phyloP scores from a whole-genome alignment of 352 stramenopile genomes.

The Phytopythium litorale region DNA sequence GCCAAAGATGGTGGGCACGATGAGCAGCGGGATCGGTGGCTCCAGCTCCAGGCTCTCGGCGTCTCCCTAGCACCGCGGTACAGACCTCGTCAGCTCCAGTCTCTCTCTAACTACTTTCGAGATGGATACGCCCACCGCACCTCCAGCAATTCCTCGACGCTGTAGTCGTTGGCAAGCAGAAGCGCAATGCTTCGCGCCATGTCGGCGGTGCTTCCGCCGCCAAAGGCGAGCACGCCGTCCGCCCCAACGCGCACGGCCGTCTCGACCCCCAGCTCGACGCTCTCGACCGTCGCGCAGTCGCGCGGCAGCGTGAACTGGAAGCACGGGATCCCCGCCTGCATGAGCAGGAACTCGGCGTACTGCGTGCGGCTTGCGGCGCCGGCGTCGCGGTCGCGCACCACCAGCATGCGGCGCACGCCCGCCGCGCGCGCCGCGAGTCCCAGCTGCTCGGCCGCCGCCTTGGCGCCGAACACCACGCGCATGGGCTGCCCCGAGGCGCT shows the following conservation, averaged over 20 bases:
- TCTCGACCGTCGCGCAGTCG: constrained; percentile 58
- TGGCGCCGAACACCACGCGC: constrained; percentile 47
- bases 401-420: constrained; percentile 64
- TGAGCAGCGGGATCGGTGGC: constrained; percentile 32
- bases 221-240: constrained; percentile 66
- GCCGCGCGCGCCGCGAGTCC: constrained; percentile 27
- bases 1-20: constrained; percentile 60
- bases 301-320: constrained; percentile 73
- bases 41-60: constrained; percentile 13
- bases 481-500: constrained; percentile 34
- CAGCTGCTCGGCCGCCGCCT: constrained; percentile 36
- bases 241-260: constrained; percentile 59
- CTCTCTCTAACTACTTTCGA: background rate
- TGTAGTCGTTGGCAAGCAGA: constrained; percentile 36
- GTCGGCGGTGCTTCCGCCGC: constrained; percentile 61
- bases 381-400: constrained; percentile 61
- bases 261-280: constrained; percentile 47
- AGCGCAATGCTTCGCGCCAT: constrained; percentile 52
- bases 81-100: background rate
- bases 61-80: background rate
- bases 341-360: constrained; percentile 68
- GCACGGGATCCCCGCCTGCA: constrained; percentile 61
- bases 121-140: background rate
- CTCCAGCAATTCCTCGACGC: constrained; percentile 2
- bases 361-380: constrained; percentile 49